phyloP scores from a whole-genome alignment of 768 basidiomycete genomes.

The Coprinopsis cinerea region DNA sequence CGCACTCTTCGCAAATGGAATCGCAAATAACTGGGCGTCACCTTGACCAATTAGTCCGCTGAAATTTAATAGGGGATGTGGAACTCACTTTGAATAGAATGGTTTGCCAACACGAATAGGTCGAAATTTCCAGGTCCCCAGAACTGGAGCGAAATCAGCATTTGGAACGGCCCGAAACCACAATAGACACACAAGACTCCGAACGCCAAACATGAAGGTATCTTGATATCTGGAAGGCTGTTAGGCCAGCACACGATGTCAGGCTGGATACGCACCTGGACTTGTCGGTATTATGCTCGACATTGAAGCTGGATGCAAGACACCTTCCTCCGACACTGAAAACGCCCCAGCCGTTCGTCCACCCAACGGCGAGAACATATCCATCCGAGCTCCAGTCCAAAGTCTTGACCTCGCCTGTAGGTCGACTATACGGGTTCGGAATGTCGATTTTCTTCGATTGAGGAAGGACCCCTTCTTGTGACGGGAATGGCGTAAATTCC shows the following conservation, averaged over 20 bases:
- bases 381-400: conserved; percentile 96
- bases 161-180: background rate
- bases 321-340: conserved; percentile 89
- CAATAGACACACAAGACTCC: conserved; percentile 49
- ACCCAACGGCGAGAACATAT: conserved; percentile 90
- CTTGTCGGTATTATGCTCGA: conserved; percentile 55
- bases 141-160: conserved; percentile 46
- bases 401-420: conserved; percentile 55
- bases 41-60: conserved; percentile 22
- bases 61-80: background rate
- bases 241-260: background rate
- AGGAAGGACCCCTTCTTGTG: conserved; percentile 50
- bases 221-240: conserved; percentile 57
- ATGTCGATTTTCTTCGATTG: conserved; percentile 56
- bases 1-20: conserved; percentile 95
- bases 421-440: conserved; percentile 54
- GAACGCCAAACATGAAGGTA: conserved; percentile 78
- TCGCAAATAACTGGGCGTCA: conserved; percentile 71
- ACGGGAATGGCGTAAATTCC: conserved; percentile 64
- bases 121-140: conserved; percentile 95
- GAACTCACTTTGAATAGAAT: conserved; percentile 41
- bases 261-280: conserved; percentile 32
- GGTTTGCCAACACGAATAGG: conserved; percentile 65
- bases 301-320: conserved; percentile 70
- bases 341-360: conserved; percentile 85